phyloP scores from a whole-genome alignment of 495 filamentous ascomycete genomes.

The Trichocladium uniseriatum region DNA sequence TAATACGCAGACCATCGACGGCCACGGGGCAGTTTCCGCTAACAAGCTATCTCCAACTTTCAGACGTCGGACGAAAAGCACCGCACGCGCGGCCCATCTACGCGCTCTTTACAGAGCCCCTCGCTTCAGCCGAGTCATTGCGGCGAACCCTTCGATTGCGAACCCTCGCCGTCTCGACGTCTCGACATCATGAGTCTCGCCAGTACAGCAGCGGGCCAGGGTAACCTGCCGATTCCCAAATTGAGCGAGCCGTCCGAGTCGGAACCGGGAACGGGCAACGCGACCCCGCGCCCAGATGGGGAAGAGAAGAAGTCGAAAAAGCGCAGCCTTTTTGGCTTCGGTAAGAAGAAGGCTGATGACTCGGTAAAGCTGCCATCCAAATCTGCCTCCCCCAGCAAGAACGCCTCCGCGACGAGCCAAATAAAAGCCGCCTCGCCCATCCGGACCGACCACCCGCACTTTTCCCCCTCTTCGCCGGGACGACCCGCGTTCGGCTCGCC shows the following conservation, averaged over 20 bases:
- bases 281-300: constrained; percentile 30
- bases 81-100: no score
- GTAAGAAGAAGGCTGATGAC: constrained; percentile 55
- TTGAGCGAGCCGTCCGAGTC: constrained; percentile 25
- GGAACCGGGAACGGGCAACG: constrained; percentile 25
- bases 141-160: neutral
- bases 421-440: constrained; percentile 35
- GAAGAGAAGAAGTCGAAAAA: constrained; percentile 40
- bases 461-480: constrained; percentile 42
- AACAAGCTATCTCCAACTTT: neutral
- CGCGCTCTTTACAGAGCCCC: no score
- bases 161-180: neutral
- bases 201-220: constrained; percentile 13
- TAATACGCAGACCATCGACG: neutral
- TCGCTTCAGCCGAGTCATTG: neutral
- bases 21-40: neutral
- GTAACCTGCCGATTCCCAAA: constrained; percentile 15
- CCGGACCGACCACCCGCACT: constrained; percentile 35
- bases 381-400: constrained; percentile 16
- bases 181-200: constrained; percentile 21
- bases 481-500: constrained; percentile 44
- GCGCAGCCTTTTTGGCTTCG: constrained; percentile 51
- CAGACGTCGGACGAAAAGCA: neutral
- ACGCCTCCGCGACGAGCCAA: constrained; percentile 17
- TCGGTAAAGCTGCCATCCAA: constrained; percentile 32